Evolutionary conservation across 495 filamentous ascomycete species (phyloP).

Genomic region (Aspergillus diversus): DNA sequence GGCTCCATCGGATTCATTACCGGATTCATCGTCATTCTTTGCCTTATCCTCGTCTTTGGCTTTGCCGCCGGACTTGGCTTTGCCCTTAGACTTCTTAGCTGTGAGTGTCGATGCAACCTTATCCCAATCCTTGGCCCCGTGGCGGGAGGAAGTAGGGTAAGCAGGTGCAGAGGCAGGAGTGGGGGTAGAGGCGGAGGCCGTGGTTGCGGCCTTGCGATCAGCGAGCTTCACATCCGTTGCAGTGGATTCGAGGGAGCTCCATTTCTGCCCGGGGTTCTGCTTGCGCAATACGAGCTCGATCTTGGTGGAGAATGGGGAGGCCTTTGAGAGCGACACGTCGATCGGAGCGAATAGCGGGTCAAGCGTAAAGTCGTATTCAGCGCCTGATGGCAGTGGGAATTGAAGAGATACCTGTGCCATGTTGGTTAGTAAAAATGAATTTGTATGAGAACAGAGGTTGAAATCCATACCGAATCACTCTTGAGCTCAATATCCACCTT

Average conservation of each 20-base stretch:
- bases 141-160: slow-evolving; percentile 88
- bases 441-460: neutral
- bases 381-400: slow-evolving; percentile 65
- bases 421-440: slow-evolving; percentile 24
- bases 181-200: slow-evolving; percentile 25
- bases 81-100: slow-evolving; percentile 40
- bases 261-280: slow-evolving; percentile 68
- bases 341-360: slow-evolving; percentile 73
- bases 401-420: slow-evolving; percentile 57
- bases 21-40: slow-evolving; percentile 30
- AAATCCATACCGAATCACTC: slow-evolving; percentile 49
- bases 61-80: slow-evolving; percentile 14
- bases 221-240: slow-evolving; percentile 35
- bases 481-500: slow-evolving; percentile 61
- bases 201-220: slow-evolving; percentile 24
- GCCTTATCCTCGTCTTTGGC: slow-evolving; percentile 22
- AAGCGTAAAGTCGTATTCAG: slow-evolving; percentile 68
- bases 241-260: slow-evolving; percentile 68
- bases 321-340: slow-evolving; percentile 59
- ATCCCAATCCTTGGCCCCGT: slow-evolving; percentile 92
- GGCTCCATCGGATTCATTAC: slow-evolving; percentile 47
- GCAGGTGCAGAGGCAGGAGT: slow-evolving; percentile 47
- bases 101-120: slow-evolving; percentile 65
- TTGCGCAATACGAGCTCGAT: slow-evolving; percentile 83
- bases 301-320: slow-evolving; percentile 74